These are phyloP conservation scores for Paracoccidioides lutzii DNA, from an alignment of 2,329 filamentous ascomycete genomes.

Conservation along the genomic window DNA sequence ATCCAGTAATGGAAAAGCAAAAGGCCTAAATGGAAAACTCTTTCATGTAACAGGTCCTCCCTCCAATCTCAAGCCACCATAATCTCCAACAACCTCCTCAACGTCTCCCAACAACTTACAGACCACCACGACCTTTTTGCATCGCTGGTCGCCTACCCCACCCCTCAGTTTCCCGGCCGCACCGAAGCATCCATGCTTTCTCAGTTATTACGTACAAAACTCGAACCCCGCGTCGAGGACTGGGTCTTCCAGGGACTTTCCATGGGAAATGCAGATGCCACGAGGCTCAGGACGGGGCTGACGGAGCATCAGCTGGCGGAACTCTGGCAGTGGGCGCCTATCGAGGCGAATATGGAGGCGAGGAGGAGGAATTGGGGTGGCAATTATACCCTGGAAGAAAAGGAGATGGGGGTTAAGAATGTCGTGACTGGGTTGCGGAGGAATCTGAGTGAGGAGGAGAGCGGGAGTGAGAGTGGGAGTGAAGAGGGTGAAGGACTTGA, in stretches of 20 bases:
- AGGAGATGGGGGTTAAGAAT: constrained; percentile 50
- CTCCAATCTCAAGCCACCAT: constrained; percentile 61
- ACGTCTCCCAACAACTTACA: constrained; percentile 51
- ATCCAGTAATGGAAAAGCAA: not conserved
- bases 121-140: constrained; percentile 55
- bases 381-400: constrained; percentile 60
- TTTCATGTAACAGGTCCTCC: constrained; percentile 43
- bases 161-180: constrained; percentile 59
- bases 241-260: constrained; percentile 53
- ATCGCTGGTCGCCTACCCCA: constrained; percentile 60
- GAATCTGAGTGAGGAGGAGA: constrained; percentile 43
- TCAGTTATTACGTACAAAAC: constrained; percentile 67
- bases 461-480: constrained; percentile 32
- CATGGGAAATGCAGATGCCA: constrained; percentile 19
- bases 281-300: constrained; percentile 13
- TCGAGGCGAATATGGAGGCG: constrained; percentile 35
- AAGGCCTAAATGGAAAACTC: not conserved
- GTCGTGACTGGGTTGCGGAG: constrained; percentile 58
- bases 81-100: constrained; percentile 56
- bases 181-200: constrained; percentile 49
- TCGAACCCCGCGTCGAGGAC: constrained; percentile 64
- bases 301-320: constrained; percentile 41
- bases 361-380: constrained; percentile 43
- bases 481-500: constrained; percentile 43
- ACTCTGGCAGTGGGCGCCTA: constrained; percentile 47